Percentiles rank a stretch among this genome's conserved stretches.
phyloP scores from a whole-genome alignment of 306 rosid species.

The Mucuna pruriens region DNA sequence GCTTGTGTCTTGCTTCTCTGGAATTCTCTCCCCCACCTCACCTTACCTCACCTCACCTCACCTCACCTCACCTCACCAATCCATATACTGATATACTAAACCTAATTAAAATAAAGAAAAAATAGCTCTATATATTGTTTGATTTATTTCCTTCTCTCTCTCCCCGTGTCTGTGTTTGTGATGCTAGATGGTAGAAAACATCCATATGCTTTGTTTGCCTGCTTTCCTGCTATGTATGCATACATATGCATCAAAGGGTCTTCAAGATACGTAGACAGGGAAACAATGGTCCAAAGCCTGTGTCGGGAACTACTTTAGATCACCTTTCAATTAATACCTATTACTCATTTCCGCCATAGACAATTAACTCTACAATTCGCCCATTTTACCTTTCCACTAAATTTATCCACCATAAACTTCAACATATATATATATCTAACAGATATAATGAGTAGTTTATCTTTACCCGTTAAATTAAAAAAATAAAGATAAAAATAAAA shows the following conservation, averaged over 20 bases:
- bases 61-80: too few relatives aligned
- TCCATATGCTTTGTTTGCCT: constrained; percentile 8
- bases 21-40: too few relatives aligned
- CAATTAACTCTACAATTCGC: not conserved
- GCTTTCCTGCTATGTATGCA: not conserved
- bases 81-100: too few relatives aligned
- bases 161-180: constrained; percentile 19
- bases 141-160: constrained; percentile 10
- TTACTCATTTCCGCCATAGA: not conserved
- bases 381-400: not conserved
- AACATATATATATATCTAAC: too few relatives aligned
- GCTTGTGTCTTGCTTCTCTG: too few relatives aligned
- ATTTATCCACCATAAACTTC: not conserved
- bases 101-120: not conserved
- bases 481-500: too few relatives aligned
- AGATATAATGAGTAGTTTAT: too few relatives aligned
- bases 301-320: constrained; percentile 31
- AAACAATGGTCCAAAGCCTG: constrained; percentile 11
- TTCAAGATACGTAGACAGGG: constrained; percentile 15
- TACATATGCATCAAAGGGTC: not conserved
- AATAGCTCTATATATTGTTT: not conserved
- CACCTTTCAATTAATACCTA: not conserved
- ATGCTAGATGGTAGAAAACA: not conserved
- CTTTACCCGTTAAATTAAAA: too few relatives aligned
- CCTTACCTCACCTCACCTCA: too few relatives aligned